Evolutionary conservation across 306 rosid genomes (phyloP).

Genomic region (Nissolia schottii): DNA sequence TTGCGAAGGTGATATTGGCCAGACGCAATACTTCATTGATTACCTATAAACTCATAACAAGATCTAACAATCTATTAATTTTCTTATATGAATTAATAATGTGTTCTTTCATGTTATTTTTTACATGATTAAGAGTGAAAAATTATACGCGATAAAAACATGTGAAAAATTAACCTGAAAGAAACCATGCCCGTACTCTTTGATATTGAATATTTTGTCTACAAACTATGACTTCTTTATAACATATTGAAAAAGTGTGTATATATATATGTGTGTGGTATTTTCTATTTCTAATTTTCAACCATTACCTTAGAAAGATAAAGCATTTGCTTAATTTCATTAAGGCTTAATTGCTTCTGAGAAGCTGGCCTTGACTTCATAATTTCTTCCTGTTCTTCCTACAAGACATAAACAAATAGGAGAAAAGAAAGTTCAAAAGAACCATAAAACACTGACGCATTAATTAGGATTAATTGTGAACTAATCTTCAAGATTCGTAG

Average conservation of each 20-base stretch:
- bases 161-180: too few species aligned
- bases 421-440: neutral
- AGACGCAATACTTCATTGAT: conserved; percentile 38
- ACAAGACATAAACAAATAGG: neutral
- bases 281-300: neutral
- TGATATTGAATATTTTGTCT: neutral
- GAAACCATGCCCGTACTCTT: too few species aligned
- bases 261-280: too few species aligned
- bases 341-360: conserved; percentile 23
- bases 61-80: too few species aligned
- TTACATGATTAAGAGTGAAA: too few species aligned
- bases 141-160: too few species aligned
- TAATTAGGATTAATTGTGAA: neutral
- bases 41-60: conserved; percentile 12
- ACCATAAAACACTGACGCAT: neutral
- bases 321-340: conserved; percentile 43
- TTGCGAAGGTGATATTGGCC: conserved; percentile 17
- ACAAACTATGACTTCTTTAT: neutral
- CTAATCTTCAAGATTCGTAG: neutral
- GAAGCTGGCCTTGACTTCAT: conserved; percentile 19
- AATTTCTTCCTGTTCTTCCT: conserved; percentile 53
- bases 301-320: conserved; percentile 38
- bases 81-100: too few species aligned
- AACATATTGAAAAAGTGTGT: neutral
- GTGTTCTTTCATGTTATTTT: too few species aligned